phyloP scores from a whole-genome alignment of 1,139 yeast genomes.

The Candida frijolesensis region DNA sequence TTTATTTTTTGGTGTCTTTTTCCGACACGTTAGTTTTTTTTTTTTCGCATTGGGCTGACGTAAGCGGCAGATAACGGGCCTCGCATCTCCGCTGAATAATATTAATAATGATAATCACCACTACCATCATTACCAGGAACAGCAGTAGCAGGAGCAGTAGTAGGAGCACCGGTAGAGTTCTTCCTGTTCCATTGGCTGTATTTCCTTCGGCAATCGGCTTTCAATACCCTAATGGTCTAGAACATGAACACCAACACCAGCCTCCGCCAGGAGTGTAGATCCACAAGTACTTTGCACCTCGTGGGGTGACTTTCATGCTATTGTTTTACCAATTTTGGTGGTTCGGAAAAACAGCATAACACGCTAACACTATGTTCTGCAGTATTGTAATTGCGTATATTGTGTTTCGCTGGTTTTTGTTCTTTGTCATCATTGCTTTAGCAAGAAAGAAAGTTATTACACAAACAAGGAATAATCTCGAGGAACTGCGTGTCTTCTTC shows the following conservation, averaged over 20 bases:
- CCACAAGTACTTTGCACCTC: no score
- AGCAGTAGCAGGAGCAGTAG: not conserved
- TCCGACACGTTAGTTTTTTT: not conserved
- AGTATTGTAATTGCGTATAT: no score
- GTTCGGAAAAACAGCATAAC: no score
- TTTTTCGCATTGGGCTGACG: not conserved
- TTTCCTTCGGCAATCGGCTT: not conserved
- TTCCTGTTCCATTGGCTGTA: not conserved
- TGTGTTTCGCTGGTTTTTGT: no score
- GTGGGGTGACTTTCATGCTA: no score
- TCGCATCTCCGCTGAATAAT: not conserved
- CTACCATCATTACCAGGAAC: not conserved
- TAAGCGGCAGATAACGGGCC: not conserved
- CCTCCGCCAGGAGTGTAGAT: not conserved
- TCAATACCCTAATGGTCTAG: not conserved
- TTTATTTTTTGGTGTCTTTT: not conserved
- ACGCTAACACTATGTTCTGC: no score
- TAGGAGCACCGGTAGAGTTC: not conserved
- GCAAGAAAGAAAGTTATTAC: not conserved
- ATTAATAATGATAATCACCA: not conserved
- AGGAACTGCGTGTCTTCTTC: slow-evolving; percentile 3
- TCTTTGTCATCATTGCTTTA: not conserved
- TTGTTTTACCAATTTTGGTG: no score
- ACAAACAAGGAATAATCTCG: slow-evolving; percentile 3
- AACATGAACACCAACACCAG: not conserved